Evolutionary conservation across 306 rosid genomes (phyloP).

Genomic region (Prunus kanzakura): DNA sequence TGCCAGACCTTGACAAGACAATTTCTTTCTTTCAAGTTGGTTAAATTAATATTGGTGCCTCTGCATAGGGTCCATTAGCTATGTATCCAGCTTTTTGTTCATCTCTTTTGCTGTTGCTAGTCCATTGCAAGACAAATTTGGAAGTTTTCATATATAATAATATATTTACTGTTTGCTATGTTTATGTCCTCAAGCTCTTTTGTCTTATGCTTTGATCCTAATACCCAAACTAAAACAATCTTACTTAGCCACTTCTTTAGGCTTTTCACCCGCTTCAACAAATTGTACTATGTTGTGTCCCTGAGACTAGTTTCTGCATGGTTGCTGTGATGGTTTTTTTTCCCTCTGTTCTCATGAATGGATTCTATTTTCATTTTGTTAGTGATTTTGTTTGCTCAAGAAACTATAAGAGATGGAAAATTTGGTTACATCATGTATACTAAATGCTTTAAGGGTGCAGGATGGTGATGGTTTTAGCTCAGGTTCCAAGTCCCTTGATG

Average conservation of each 20-base stretch:
- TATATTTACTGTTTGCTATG: background rate
- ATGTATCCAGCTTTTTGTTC: background rate
- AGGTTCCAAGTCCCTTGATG: slow-evolving; percentile 41
- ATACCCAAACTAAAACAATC: too few species aligned
- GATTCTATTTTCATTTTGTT: too few species aligned
- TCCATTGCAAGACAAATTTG: background rate
- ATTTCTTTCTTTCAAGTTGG: background rate
- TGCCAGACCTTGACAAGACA: background rate
- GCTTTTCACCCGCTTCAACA: background rate
- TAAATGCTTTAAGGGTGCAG: slow-evolving; percentile 33
- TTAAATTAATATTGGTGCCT: background rate
- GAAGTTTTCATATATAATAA: background rate
- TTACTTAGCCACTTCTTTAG: background rate
- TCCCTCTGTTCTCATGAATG: too few species aligned
- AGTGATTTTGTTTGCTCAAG: too few species aligned
- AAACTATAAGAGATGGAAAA: too few species aligned
- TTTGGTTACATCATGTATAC: too few species aligned
- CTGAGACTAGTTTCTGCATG: background rate
- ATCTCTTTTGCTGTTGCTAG: background rate
- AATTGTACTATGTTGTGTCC: too few species aligned
- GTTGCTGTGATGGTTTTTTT: background rate
- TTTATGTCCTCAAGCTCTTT: too few species aligned
- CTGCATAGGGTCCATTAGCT: background rate
- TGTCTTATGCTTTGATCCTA: too few species aligned
- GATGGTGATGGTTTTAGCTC: slow-evolving; percentile 42